Percentiles rank a stretch among this genome's conserved stretches.
Evolutionary conservation across 371 early-diverging fungal species (phyloP).

Genomic region (Lichtheimia ramosa): DNA sequence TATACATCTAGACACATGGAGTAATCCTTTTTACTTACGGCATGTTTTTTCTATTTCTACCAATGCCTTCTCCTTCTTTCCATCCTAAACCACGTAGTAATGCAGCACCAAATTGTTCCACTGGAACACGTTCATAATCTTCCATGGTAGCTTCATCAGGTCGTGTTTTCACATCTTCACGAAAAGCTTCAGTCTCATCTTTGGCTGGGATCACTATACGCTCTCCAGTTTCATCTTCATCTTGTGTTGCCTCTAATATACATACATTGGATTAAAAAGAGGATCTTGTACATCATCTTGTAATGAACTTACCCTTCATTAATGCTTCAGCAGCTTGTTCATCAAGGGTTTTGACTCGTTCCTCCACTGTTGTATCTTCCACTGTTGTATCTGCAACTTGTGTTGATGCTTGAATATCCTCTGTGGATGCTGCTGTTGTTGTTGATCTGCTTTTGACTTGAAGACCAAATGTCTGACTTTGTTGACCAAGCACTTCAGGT

Average conservation of each 20-base stretch:
- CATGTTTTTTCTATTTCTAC: conserved; percentile 42
- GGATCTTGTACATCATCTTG: not conserved
- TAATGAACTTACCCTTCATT: conserved; percentile 45
- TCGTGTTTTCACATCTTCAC: conserved; percentile 46
- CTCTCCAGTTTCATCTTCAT: conserved; percentile 39
- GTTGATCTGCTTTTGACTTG: conserved; percentile 15
- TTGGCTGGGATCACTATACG: conserved; percentile 37
- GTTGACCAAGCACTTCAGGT: conserved; percentile 19
- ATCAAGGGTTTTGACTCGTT: conserved; percentile 45
- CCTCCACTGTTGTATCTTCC: conserved; percentile 21
- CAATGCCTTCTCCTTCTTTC: conserved; percentile 75
- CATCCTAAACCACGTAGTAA: conserved; percentile 92
- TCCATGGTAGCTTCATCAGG: conserved; percentile 72
- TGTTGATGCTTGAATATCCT: conserved; percentile 4
- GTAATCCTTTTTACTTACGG: conserved; percentile 29
- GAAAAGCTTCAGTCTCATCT: conserved; percentile 53
- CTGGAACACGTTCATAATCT: conserved; percentile 83
- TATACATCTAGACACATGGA: not conserved
- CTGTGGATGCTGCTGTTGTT: not conserved
- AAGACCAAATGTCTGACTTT: conserved; percentile 16
- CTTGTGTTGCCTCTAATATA: conserved; percentile 42
- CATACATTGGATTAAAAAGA: not conserved
- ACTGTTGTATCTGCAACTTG: conserved; percentile 11
- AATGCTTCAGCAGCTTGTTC: conserved; percentile 60
- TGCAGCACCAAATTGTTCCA: conserved; percentile 89